phyloP scores from a whole-genome alignment of 2,329 filamentous ascomycete genomes.

The Phyllosticta paracitricarpa region DNA sequence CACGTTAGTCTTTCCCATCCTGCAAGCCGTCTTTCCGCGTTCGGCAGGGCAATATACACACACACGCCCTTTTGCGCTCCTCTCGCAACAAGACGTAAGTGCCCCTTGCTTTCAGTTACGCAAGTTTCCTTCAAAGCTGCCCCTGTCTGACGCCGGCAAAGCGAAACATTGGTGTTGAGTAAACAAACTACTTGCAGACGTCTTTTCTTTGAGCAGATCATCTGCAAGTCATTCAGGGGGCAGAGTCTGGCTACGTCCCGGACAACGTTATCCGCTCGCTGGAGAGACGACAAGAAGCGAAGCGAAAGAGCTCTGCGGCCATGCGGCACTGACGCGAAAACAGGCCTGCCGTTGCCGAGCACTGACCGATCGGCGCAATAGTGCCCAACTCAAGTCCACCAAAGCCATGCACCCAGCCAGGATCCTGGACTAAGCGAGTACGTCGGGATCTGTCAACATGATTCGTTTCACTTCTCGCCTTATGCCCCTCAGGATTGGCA shows the following conservation, averaged over 20 bases:
- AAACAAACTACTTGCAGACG: slow-evolving; percentile 4
- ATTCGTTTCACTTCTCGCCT: slow-evolving; percentile 8
- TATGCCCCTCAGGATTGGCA: slow-evolving; percentile 7
- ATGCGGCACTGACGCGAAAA: slow-evolving; percentile 7
- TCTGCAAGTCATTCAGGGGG: slow-evolving; percentile 9
- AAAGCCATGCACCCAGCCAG: slow-evolving; percentile 4
- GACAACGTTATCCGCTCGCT: slow-evolving; percentile 5
- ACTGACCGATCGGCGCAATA: slow-evolving; percentile 8
- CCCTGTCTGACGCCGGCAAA: background rate
- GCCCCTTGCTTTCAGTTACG: background rate
- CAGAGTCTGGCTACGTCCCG: slow-evolving; percentile 3
- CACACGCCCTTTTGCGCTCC: background rate
- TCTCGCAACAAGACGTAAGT: background rate
- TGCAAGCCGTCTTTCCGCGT: background rate
- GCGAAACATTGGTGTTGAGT: background rate
- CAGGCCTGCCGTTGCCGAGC: slow-evolving; percentile 1
- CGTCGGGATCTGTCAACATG: slow-evolving; percentile 8
- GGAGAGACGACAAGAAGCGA: background rate
- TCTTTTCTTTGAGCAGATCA: slow-evolving; percentile 7
- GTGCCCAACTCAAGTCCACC: background rate
- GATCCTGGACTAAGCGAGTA: slow-evolving; percentile 5
- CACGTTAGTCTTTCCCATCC: background rate
- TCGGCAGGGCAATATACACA: background rate
- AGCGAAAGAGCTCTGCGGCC: slow-evolving; percentile 5
- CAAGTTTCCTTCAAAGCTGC: background rate